A percentile compares a stretch with the other conserved stretches of the same genome.
Evolutionary conservation across 805 yeast species (phyloP).

Genomic region (Myxozyma neotropica): DNA sequence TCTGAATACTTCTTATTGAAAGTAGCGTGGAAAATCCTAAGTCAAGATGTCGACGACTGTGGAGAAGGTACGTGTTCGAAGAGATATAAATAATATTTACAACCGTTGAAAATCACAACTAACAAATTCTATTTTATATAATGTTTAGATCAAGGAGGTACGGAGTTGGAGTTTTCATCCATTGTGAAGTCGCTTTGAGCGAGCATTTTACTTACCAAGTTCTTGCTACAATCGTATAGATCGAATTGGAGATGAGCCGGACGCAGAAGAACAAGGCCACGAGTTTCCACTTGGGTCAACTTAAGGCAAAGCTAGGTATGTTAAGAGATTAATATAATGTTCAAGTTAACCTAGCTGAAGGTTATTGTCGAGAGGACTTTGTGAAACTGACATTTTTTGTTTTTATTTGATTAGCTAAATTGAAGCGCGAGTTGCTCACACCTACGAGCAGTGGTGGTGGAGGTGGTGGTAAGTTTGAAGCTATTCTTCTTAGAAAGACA

Average conservation of each 20-base stretch:
- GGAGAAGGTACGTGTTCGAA: slow-evolving; percentile 48
- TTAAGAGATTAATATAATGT: too few relatives aligned
- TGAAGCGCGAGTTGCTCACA: slow-evolving; percentile 85
- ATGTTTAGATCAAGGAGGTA: slow-evolving; percentile 40
- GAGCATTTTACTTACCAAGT: too few relatives aligned
- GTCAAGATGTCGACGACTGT: slow-evolving; percentile 63
- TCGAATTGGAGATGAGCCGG: slow-evolving; percentile 48
- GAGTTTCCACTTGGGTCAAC: slow-evolving; percentile 93
- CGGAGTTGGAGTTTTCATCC: neutral
- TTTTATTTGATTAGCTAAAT: slow-evolving; percentile 57
- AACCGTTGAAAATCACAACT: too few relatives aligned
- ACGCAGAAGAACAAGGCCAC: slow-evolving; percentile 99
- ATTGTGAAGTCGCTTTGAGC: neutral
- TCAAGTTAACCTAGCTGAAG: too few relatives aligned
- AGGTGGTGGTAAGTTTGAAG: slow-evolving; percentile 62
- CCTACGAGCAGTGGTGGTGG: slow-evolving; percentile 73
- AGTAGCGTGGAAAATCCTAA: neutral
- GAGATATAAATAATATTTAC: too few relatives aligned
- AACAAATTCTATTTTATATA: too few relatives aligned
- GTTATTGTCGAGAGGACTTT: too few relatives aligned
- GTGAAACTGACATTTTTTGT: neutral
- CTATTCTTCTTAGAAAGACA: neutral
- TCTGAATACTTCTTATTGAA: too few relatives aligned
- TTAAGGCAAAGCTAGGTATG: slow-evolving; percentile 77
- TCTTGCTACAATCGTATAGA: too few relatives aligned